Conservation (phyloP, 2,329 filamentous ascomycete genomes). For the Akanthomyces lecanii region DNA sequence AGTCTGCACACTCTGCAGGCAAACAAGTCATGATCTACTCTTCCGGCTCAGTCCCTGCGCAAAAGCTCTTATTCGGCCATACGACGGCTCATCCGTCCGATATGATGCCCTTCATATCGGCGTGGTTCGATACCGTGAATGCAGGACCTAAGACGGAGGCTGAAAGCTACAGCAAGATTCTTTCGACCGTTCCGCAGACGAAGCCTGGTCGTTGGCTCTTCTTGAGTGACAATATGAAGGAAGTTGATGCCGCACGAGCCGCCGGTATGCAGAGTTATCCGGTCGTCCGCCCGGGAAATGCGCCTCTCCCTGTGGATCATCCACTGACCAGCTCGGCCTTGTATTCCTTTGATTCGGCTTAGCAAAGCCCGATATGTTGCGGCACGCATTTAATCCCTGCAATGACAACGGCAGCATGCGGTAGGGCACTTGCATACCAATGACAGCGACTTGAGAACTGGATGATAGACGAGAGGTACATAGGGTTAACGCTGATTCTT, state of each 20-base stretch:
- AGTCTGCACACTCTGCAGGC: conserved; percentile 52
- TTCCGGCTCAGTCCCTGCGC: conserved; percentile 73
- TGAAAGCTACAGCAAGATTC: conserved; percentile 64
- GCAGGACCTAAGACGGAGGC: conserved; percentile 68
- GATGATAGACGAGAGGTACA: not conserved
- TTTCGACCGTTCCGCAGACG: conserved; percentile 39
- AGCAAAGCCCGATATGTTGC: not conserved
- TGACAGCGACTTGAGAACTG: not conserved
- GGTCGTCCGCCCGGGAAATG: conserved; percentile 67
- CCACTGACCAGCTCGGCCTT: conserved; percentile 32
- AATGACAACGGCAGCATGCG: not conserved
- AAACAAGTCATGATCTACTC: conserved; percentile 72
- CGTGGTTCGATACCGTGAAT: conserved; percentile 77
- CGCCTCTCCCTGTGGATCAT: conserved; percentile 51
- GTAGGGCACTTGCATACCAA: not conserved
- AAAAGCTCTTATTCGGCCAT: conserved; percentile 74
- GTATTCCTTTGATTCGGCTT: conserved; percentile 2
- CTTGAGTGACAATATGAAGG: conserved; percentile 72
- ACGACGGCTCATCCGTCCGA: conserved; percentile 56
- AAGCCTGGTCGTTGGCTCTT: conserved; percentile 62
- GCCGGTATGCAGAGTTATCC: conserved; percentile 62
- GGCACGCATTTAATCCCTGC: too few species aligned
- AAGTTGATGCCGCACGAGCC: conserved; percentile 58
- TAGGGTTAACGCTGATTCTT: not conserved
- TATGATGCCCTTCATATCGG: conserved; percentile 54